Conservation (phyloP, 1,284 basidiomycete species). For the Quambalaria eucalypti region DNA sequence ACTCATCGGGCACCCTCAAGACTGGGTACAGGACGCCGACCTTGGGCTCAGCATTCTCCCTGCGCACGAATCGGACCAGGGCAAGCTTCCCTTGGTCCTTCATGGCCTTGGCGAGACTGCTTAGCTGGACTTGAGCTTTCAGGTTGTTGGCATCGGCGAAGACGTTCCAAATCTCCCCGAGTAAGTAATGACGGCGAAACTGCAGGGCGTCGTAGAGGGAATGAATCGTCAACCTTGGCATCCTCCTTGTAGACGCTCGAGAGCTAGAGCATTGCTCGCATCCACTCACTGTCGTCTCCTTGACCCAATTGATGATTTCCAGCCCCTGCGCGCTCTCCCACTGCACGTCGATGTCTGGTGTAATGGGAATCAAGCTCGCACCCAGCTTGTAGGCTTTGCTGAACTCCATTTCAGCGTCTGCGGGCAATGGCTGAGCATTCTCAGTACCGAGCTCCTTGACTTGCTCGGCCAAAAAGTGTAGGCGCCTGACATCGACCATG, state of each 20-base stretch:
- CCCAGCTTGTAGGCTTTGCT: constrained; percentile 85
- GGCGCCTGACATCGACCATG: constrained; percentile 4
- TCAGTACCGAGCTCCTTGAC: constrained; percentile 45
- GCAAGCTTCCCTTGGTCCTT: constrained; percentile 59
- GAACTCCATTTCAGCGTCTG: constrained; percentile 63
- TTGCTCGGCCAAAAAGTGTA: constrained; percentile 22
- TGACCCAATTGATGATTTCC: constrained; percentile 78
- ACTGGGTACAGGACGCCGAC: constrained; percentile 46
- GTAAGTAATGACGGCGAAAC: constrained; percentile 57
- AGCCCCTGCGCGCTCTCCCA: constrained; percentile 51
- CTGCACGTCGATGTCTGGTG: constrained; percentile 49
- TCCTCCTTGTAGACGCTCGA: too few species aligned
- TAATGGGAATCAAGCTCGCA: constrained; percentile 70
- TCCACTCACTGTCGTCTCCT: constrained; percentile 21
- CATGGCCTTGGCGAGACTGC: constrained; percentile 78
- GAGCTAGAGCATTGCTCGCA: too few species aligned
- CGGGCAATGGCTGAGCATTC: constrained; percentile 51
- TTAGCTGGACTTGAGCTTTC: constrained; percentile 71
- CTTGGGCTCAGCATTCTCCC: constrained; percentile 67
- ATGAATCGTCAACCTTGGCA: too few species aligned
- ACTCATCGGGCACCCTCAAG: not conserved
- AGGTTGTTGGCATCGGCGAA: constrained; percentile 65
- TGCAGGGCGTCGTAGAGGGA: too few species aligned
- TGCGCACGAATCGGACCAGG: constrained; percentile 69
- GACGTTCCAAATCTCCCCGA: constrained; percentile 80